Conservation (phyloP, 2,329 filamentous ascomycete genomes). For the Neurospora sp. region DNA sequence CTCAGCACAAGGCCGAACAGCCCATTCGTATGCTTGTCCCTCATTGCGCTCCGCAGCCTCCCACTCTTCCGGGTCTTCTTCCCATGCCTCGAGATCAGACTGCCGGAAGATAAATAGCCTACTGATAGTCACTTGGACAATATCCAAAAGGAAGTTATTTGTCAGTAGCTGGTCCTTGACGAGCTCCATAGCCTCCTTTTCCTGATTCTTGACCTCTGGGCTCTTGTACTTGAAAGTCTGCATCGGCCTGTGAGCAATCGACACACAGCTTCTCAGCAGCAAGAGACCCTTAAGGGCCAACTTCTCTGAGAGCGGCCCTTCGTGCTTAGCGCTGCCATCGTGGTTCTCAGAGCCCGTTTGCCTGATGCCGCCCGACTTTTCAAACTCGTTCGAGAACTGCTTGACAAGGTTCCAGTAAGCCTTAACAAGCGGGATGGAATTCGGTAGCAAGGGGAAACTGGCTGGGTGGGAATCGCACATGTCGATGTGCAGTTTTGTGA, state of each 20-base stretch:
- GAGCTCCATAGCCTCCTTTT: conserved; percentile 55
- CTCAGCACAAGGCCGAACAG: conserved; percentile 84
- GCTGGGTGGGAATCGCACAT: conserved; percentile 74
- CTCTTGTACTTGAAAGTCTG: conserved; percentile 79
- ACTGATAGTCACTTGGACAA: conserved; percentile 77
- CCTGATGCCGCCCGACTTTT: conserved; percentile 47
- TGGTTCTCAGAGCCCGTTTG: conserved; percentile 29
- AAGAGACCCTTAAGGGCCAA: conserved; percentile 76
- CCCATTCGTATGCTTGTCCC: conserved; percentile 82
- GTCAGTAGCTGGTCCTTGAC: conserved; percentile 69
- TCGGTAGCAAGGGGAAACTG: conserved; percentile 73
- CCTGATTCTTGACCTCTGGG: conserved; percentile 65
- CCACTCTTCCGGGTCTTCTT: conserved; percentile 92
- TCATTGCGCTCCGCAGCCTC: conserved; percentile 80
- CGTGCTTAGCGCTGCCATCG: conserved; percentile 39
- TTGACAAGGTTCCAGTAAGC: conserved; percentile 80
- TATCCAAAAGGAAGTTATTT: conserved; percentile 64
- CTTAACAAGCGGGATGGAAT: conserved; percentile 65
- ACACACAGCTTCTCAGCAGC: conserved; percentile 71
- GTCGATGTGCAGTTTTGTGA: conserved; percentile 83
- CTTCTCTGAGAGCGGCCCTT: conserved; percentile 62
- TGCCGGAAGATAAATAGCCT: conserved; percentile 82
- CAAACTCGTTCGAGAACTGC: conserved; percentile 66
- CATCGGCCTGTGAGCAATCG: conserved; percentile 71
- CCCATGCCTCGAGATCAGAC: conserved; percentile 82